These are phyloP conservation scores for Chrysosporium keratinophilum DNA, from an alignment of 2,329 filamentous ascomycete genomes.

Conservation along the genomic window DNA sequence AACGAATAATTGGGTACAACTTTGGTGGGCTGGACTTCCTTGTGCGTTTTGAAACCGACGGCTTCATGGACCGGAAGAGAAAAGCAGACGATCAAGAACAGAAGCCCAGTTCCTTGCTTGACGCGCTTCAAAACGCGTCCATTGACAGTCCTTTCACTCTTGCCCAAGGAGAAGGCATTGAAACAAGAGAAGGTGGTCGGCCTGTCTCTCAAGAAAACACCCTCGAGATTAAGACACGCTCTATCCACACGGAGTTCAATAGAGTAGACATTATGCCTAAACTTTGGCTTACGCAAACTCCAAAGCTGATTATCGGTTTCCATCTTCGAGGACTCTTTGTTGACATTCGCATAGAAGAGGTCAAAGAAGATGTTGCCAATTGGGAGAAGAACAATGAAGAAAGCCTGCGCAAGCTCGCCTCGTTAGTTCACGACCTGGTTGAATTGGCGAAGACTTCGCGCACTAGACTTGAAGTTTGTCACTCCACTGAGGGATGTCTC, in stretches of 20 bases:
- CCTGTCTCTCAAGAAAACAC: background rate
- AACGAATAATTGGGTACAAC: constrained; percentile 43
- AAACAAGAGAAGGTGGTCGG: background rate
- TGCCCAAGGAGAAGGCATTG: background rate
- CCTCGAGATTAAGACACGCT: background rate
- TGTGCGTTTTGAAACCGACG: background rate
- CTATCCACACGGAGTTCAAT: constrained; percentile 24
- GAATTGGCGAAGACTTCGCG: background rate
- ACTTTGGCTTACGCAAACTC: constrained; percentile 43
- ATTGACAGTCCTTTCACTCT: background rate
- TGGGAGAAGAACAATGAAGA: constrained; percentile 2
- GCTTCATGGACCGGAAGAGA: background rate
- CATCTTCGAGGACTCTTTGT: background rate
- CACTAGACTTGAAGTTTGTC: background rate
- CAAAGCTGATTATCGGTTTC: constrained; percentile 40
- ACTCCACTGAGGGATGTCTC: background rate
- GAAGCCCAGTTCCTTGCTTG: background rate
- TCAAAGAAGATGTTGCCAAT: background rate
- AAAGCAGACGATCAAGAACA: background rate
- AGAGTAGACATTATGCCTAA: constrained; percentile 36
- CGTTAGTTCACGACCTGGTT: background rate
- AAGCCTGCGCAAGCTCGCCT: background rate
- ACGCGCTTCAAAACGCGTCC: background rate
- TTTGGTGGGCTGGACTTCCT: constrained; percentile 43
- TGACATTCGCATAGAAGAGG: background rate